These are phyloP conservation scores for Mycena kentingensis DNA, from an alignment of 768 basidiomycete genomes.

Conservation along the genomic window DNA sequence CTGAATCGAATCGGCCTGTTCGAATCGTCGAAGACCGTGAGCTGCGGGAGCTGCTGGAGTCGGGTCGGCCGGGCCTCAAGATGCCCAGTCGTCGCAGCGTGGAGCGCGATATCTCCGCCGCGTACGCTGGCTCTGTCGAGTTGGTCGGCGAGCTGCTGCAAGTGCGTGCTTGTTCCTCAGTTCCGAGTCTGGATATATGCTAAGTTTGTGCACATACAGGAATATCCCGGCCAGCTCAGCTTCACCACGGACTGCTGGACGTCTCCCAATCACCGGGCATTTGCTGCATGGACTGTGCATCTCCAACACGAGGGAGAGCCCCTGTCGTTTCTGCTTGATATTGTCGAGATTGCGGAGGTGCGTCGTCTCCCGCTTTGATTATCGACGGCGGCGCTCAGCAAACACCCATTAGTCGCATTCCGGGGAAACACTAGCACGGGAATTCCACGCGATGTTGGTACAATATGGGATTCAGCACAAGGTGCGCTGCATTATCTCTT, in stretches of 20 bases:
- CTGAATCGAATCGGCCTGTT: conserved; percentile 28
- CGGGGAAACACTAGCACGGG: conserved; percentile 23
- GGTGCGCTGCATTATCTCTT: conserved; percentile 11
- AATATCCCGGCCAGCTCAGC: conserved; percentile 28
- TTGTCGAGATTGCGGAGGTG: conserved; percentile 31
- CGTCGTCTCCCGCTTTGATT: neutral
- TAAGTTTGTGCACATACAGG: too few relatives aligned
- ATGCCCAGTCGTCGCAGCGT: conserved; percentile 27
- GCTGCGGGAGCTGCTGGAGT: conserved; percentile 29
- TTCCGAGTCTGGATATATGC: neutral
- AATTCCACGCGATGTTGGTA: conserved; percentile 22
- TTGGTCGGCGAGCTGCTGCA: conserved; percentile 20
- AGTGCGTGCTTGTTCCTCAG: neutral
- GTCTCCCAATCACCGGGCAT: conserved; percentile 34
- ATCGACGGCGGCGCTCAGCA: neutral
- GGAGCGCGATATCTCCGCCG: conserved; percentile 22
- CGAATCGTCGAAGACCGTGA: conserved; percentile 30
- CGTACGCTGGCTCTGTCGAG: conserved; percentile 14
- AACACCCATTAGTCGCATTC: conserved; percentile 26
- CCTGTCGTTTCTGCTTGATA: conserved; percentile 29
- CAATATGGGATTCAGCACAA: conserved; percentile 26
- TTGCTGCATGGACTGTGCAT: conserved; percentile 31
- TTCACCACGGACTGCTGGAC: conserved; percentile 39
- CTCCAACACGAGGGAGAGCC: conserved; percentile 26
- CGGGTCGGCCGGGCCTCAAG: conserved; percentile 26